Evolutionary conservation across 179 eudicot species (phyloP), one percentile per base, ranked within the genome.

Genomic region (Vitellaria paradoxa): DNA sequence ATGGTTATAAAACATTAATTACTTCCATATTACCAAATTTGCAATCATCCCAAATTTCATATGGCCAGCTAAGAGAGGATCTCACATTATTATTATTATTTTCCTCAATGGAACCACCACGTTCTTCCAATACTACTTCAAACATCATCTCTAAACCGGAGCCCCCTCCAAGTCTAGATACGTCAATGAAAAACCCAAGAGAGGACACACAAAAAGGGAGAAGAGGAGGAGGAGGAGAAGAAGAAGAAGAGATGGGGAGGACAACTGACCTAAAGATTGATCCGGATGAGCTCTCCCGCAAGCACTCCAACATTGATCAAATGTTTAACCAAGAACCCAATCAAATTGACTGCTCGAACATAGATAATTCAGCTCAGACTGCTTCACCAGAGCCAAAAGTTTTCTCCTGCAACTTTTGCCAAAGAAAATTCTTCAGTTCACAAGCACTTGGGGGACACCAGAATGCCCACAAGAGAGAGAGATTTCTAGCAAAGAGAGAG

Each of bases 391-490:
- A 89, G 79, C 88, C 90, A 7, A 68, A 91, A 70, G 88, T 87
- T 74, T 89, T 89, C 84, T 83, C 92, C 0, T 89, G 92, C 83
- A 89, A 86, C 65, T 89, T 87, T 46, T 89, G 92, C 61, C 89
- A 86, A 70, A 87, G 91, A 70, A 87, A 86, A 73, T 89, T 89
- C 81, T 86, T 82, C 78, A 87, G 91, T 57, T 89, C 92, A 76
- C 92, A 89, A 61, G 92, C 92, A 8, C 69, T 89, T 56, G 92
- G 92, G 6, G 92, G 92, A 0, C 92, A 89, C 75, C 92, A 89
- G 40, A 89, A 89, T 50, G 91, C 92, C 8, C 92, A 89, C 77
- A 89, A 89, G 67, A 70, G 88, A 76, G 92, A 89, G 82, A 82
- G 92, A 65, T 86, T 82, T 13, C 74, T 89, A 59, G 91, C 89